Evolutionary conservation across 2,329 filamentous ascomycete genomes (phyloP).

Genomic region (Pleurostoma richardsiae): DNA sequence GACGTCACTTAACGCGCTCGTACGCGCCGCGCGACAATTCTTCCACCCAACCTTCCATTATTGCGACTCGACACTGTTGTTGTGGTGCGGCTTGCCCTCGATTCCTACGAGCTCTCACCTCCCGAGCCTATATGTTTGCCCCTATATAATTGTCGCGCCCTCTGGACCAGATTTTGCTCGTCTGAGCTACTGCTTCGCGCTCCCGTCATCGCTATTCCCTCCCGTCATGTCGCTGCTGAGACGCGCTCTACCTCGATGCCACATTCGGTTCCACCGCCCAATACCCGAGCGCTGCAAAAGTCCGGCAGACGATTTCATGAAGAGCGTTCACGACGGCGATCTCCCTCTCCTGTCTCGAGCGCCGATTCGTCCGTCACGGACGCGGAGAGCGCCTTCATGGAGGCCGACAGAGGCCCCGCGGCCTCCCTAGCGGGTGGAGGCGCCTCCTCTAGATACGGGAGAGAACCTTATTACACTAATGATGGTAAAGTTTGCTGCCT

Average conservation of each 20-base stretch:
- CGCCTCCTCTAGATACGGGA: conserved; percentile 1
- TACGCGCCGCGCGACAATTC: too few species aligned
- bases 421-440: background rate
- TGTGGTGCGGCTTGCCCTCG: too few species aligned
- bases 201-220: background rate
- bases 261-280: background rate
- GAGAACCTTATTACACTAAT: conserved; percentile 8
- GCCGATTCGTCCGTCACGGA: background rate
- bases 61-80: too few species aligned
- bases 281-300: conserved; percentile 1
- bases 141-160: too few species aligned
- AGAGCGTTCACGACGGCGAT: background rate
- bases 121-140: too few species aligned
- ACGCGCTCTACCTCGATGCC: background rate
- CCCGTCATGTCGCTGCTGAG: background rate
- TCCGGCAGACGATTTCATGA: too few species aligned
- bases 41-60: too few species aligned
- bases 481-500: conserved; percentile 4
- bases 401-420: background rate
- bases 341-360: background rate
- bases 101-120: too few species aligned
- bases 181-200: too few species aligned
- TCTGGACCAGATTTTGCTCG: too few species aligned
- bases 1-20: too few species aligned
- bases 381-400: background rate